Conservation (phyloP, 139 green algal genomes). For the Chlorella sp. region DNA sequence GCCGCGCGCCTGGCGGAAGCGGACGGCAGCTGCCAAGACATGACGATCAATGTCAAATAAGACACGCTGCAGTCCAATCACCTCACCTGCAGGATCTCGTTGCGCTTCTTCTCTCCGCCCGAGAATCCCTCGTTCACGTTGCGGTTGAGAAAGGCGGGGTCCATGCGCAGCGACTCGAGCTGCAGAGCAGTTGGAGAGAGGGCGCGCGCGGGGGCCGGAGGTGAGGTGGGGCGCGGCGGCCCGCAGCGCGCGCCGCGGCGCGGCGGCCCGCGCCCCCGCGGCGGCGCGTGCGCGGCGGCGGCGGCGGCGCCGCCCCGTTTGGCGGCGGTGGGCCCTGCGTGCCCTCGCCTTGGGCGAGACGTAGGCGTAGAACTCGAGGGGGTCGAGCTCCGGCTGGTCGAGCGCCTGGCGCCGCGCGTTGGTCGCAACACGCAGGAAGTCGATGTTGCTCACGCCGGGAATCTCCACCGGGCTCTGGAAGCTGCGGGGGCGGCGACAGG, state of each 20-base stretch:
- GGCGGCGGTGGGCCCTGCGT: no score
- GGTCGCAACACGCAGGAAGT: slow-evolving; percentile 95
- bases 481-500: slow-evolving; percentile 25
- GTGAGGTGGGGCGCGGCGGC: no score
- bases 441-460: slow-evolving; percentile 95
- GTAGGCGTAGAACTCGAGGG: slow-evolving; percentile 97
- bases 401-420: slow-evolving; percentile 85
- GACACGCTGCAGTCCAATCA: no score
- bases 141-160: slow-evolving; percentile 93
- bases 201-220: no score
- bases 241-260: no score
- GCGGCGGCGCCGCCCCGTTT: no score
- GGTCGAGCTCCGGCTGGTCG: slow-evolving; percentile 91
- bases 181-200: slow-evolving; percentile 49
- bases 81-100: slow-evolving; percentile 93
- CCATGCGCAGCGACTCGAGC: slow-evolving; percentile 96
- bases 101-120: slow-evolving; percentile 99
- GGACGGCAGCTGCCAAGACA: no score
- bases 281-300: no score
- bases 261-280: no score
- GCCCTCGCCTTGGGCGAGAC: slow-evolving; percentile 95
- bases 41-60: no score
- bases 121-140: slow-evolving; percentile 99
- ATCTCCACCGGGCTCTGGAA: slow-evolving; percentile 96
- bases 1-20: no score